Evolutionary conservation across 2,329 filamentous ascomycete genomes (phyloP).

Genomic region (Microsporum ferrugineum): DNA sequence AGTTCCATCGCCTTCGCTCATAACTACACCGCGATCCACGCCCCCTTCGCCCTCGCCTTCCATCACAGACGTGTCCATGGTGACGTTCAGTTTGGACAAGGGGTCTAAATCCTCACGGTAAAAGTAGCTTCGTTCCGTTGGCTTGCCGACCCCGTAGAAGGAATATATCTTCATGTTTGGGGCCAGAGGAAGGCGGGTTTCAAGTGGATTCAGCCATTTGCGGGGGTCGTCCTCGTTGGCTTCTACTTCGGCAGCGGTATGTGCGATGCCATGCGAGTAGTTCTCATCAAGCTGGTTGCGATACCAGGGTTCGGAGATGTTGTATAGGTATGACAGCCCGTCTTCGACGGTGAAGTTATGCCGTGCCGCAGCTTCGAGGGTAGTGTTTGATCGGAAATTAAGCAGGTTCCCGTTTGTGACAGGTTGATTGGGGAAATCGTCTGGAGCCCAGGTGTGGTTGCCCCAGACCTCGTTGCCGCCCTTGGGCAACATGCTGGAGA

Average conservation of each 20-base stretch:
- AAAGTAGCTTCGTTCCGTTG: conserved; percentile 84
- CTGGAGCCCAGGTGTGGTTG: conserved; percentile 73
- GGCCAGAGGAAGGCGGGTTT: conserved; percentile 73
- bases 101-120: conserved; percentile 63
- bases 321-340: conserved; percentile 66
- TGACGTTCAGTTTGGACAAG: conserved; percentile 45
- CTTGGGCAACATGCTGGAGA: conserved; percentile 91
- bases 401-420: conserved; percentile 69
- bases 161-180: conserved; percentile 91
- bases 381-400: conserved; percentile 54
- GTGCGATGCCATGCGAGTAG: conserved; percentile 83
- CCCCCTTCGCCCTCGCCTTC: conserved; percentile 23
- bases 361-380: conserved; percentile 39
- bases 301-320: conserved; percentile 79
- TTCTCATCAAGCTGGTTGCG: conserved; percentile 56
- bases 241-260: conserved; percentile 67
- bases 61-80: conserved; percentile 42
- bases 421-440: conserved; percentile 64
- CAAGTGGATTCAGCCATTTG: conserved; percentile 96
- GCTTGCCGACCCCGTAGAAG: conserved; percentile 90
- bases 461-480: conserved; percentile 95
- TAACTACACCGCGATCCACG: conserved; percentile 77
- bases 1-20: conserved; percentile 93
- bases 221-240: conserved; percentile 61
- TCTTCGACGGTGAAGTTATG: conserved; percentile 70